These are phyloP conservation scores for Fraxinus pennsylvanica DNA, from an alignment of 257 asterid genomes.

Conservation along the genomic window DNA sequence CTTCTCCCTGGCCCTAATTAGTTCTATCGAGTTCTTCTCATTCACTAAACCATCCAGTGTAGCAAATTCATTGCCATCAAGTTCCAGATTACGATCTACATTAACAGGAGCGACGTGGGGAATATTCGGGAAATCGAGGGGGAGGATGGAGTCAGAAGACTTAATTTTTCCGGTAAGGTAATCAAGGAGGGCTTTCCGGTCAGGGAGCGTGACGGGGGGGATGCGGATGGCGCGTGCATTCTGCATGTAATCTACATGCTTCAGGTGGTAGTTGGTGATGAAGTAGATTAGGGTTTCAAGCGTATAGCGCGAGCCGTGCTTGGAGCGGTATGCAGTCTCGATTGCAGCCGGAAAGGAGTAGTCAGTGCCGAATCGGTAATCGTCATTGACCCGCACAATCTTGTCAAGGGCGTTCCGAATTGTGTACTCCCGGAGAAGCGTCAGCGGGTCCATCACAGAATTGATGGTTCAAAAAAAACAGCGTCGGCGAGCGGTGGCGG, in stretches of 20 bases:
- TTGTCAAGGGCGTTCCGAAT: conserved; percentile 65
- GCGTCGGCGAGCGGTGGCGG: background rate
- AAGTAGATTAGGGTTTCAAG: conserved; percentile 93
- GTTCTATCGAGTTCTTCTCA: conserved; percentile 45
- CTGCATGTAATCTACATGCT: conserved; percentile 82
- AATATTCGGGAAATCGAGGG: conserved; percentile 46
- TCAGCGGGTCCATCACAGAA: conserved; percentile 72
- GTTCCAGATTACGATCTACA: conserved; percentile 34
- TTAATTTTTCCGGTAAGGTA: conserved; percentile 82
- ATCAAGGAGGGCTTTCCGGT: conserved; percentile 80
- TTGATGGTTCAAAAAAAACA: conserved; percentile 1
- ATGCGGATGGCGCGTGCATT: conserved; percentile 75
- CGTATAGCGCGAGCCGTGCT: conserved; percentile 78
- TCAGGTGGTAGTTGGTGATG: conserved; percentile 75
- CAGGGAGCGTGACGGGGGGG: conserved; percentile 79
- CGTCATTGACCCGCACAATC: conserved; percentile 63
- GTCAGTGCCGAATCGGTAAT: conserved; percentile 77
- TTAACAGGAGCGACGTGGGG: conserved; percentile 23
- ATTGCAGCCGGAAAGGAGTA: conserved; percentile 78
- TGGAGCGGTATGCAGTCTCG: conserved; percentile 84
- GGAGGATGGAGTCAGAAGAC: conserved; percentile 66
- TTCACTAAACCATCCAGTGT: conserved; percentile 28
- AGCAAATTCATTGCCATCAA: conserved; percentile 34
- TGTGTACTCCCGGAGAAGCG: conserved; percentile 87
- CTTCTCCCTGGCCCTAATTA: conserved; percentile 70